Evolutionary conservation across 305 asterid genomes (phyloP), one percentile per base, ranked within the genome.

Genomic region (Rubia balearica): DNA sequence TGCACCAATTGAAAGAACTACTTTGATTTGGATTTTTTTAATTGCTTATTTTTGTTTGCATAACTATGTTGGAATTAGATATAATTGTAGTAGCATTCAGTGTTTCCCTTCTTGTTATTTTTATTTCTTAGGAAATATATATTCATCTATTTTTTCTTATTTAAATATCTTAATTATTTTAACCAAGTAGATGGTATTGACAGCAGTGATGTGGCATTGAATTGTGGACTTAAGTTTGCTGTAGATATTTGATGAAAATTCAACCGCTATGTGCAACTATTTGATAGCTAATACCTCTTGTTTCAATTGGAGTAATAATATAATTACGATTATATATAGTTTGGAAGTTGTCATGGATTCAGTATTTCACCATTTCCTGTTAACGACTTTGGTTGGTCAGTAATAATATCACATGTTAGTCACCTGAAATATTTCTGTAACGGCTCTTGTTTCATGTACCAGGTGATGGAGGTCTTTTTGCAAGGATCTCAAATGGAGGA

Each of bases 401-500:
- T 53, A 51, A 51, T 17, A 51, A n/a, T 51, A n/a, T 48, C 56
- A 14, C 19, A 51, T 16, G 22, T 5, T n/a, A 36, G 40, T 36
- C 40, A 36, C 40, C 17, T 70, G 75, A 22, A 30, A 42, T 65
- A 43, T 61, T 68, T 61, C 57, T 73, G 16, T 69, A 76, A 60
- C 1, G 12, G 24, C 60, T 4, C n/a, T 49, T 16, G n/a, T n/a
- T 51, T 46, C 33, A 22, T 67, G 65, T 3, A 77, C 65, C 77
- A 68, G 98, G 98, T 93, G 73, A 93, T 93, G 97, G 97, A 90
- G 74, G 96, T 75, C 96, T 93, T 71, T 93, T 71, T 93, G 80
- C 98, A 93, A 91, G 98, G 97, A 85, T 80, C 97, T 1, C 95
- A 88, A 81, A 87, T 93, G 97, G 98, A 93, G 85, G 78, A 90